These are phyloP conservation scores for Tolypocladium amazonense DNA, from an alignment of 2,329 filamentous ascomycete genomes.

Conservation along the genomic window DNA sequence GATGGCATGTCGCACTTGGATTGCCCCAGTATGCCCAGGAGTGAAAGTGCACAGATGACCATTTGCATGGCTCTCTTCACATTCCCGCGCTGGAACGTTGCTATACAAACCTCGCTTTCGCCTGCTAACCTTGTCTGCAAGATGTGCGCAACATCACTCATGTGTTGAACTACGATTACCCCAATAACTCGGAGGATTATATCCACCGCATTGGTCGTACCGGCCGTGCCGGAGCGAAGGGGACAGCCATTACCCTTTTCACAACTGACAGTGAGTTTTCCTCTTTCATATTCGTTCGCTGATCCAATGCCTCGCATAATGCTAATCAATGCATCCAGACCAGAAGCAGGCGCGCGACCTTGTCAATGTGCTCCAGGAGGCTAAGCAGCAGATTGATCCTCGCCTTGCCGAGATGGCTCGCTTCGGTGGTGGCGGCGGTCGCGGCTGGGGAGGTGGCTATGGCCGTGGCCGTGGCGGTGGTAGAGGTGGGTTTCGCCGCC, in stretches of 20 bases:
- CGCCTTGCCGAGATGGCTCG: constrained; percentile 92
- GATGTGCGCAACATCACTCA: constrained; percentile 99
- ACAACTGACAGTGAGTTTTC: constrained; percentile 92
- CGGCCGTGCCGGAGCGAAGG: constrained; percentile 84
- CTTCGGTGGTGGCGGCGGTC: constrained; percentile 71
- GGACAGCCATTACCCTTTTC: constrained; percentile 97
- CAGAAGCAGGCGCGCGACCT: constrained; percentile 95
- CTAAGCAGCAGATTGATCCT: constrained; percentile 96
- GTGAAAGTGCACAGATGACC: constrained; percentile 39
- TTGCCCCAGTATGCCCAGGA: constrained; percentile 48
- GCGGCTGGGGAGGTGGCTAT: constrained; percentile 62
- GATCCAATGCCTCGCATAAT: not conserved
- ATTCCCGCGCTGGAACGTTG: constrained; percentile 51
- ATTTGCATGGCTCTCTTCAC: constrained; percentile 37
- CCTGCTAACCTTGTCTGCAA: constrained; percentile 68
- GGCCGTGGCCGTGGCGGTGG: constrained; percentile 50
- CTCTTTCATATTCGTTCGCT: not conserved
- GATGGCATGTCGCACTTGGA: constrained; percentile 47
- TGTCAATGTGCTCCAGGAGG: constrained; percentile 82
- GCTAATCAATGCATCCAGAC: constrained; percentile 37
- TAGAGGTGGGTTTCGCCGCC: constrained; percentile 35
- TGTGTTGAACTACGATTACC: constrained; percentile 99
- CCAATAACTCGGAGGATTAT: constrained; percentile 98
- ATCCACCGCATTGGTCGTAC: constrained; percentile 96
- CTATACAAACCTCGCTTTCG: constrained; percentile 41